A percentile compares a stretch with the other conserved stretches of the same genome.
phyloP scores from a whole-genome alignment of 2,329 filamentous ascomycete species.

The Leptographium wingfieldii region DNA sequence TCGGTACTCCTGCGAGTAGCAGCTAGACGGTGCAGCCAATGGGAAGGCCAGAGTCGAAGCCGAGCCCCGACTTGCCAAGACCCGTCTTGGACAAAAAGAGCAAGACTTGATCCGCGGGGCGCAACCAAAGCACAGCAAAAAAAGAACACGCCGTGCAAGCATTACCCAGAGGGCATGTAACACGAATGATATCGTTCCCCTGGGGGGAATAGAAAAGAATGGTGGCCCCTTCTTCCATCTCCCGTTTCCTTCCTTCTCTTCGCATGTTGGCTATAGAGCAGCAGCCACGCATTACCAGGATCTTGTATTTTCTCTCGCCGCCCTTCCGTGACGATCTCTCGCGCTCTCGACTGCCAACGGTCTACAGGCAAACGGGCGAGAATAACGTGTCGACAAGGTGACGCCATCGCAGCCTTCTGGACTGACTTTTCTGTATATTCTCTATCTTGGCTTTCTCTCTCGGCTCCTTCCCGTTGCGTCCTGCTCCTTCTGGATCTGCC shows the following conservation, averaged over 20 bases:
- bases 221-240: not conserved
- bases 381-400: no score
- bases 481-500: not conserved
- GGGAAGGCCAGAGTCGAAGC: not conserved
- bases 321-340: not conserved
- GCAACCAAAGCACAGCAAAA: constrained; percentile 1
- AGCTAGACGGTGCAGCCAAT: constrained; percentile 3
- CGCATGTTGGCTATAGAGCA: not conserved
- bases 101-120: not conserved
- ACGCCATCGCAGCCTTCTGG: no score
- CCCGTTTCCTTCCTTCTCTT: not conserved
- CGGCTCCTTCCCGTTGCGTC: not conserved
- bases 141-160: not conserved
- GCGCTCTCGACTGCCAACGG: no score
- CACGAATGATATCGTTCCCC: constrained; percentile 2
- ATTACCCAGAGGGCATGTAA: not conserved
- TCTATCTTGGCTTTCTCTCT: no score
- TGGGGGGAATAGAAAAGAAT: not conserved
- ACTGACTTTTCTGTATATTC: not conserved
- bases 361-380: no score
- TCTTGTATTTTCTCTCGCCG: not conserved
- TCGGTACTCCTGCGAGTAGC: not conserved
- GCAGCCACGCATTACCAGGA: not conserved
- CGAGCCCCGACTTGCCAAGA: constrained; percentile 12
- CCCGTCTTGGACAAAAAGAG: constrained; percentile 6